These are phyloP conservation scores for Ilex asprella DNA, from an alignment of 257 asterid species.

Conservation along the genomic window DNA sequence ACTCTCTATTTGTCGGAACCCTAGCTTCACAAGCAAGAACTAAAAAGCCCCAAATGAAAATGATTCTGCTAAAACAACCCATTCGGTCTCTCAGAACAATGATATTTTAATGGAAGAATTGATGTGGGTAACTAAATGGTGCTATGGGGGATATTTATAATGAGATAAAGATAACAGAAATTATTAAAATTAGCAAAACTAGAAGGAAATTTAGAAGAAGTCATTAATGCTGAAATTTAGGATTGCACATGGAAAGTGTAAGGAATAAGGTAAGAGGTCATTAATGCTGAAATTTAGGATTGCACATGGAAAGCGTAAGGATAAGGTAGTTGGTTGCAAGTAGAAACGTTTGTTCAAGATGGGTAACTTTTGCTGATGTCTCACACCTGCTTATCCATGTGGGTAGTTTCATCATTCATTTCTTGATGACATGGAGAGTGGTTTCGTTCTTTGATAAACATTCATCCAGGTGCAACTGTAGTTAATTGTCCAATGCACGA, in stretches of 20 bases:
- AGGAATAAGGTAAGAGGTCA: too few species aligned
- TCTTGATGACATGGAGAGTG: too few species aligned
- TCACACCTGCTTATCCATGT: constrained; percentile 25
- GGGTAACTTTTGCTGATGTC: not conserved
- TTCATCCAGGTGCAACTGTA: too few species aligned
- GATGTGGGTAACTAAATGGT: constrained; percentile 1
- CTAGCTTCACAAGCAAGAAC: constrained; percentile 14
- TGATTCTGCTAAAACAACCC: not conserved
- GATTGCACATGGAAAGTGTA: too few species aligned
- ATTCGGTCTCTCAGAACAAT: not conserved
- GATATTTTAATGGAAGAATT: not conserved
- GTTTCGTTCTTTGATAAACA: too few species aligned
- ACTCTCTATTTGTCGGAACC: constrained; percentile 20
- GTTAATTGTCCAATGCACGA: too few species aligned
- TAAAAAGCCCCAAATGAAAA: constrained; percentile 4
- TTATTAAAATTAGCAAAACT: constrained; percentile 28
- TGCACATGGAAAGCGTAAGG: too few species aligned
- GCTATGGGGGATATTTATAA: constrained; percentile 32
- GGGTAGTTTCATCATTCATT: constrained; percentile 13
- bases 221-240: constrained; percentile 7
- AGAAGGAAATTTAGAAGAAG: too few species aligned
- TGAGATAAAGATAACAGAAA: constrained; percentile 6
- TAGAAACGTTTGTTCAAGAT: constrained; percentile 2
- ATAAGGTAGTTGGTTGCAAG: constrained; percentile 7
- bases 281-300: constrained; percentile 4